These are phyloP conservation scores for Kodamaea fukazawae DNA, from an alignment of 805 yeast genomes.

Conservation along the genomic window DNA sequence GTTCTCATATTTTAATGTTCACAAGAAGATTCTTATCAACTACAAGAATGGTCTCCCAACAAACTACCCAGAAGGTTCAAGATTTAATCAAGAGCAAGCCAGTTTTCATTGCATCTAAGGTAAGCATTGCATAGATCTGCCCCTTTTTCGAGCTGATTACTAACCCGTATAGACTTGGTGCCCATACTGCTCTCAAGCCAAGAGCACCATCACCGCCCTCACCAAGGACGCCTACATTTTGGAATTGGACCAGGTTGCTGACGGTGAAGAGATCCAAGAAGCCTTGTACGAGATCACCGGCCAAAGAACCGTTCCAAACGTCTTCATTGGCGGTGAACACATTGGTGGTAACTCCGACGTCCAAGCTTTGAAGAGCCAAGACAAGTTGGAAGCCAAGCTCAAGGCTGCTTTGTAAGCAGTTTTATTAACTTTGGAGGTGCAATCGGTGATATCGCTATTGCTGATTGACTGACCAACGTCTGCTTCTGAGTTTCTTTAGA, in stretches of 20 bases:
- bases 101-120: conserved; percentile 78
- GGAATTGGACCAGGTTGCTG: conserved; percentile 55
- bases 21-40: conserved; percentile 17
- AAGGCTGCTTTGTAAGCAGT: conserved; percentile 35
- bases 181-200: conserved; percentile 44
- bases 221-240: conserved; percentile 49
- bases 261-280: conserved; percentile 78
- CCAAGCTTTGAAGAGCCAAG: conserved; percentile 64
- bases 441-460: too few relatives aligned
- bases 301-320: conserved; percentile 91
- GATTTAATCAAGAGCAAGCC: conserved; percentile 60
- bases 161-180: conserved; percentile 32
- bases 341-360: conserved; percentile 94
- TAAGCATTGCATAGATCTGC: conserved; percentile 32
- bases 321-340: conserved; percentile 87
- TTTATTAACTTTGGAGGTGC: too few relatives aligned
- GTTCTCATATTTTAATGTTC: background rate
- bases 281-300: conserved; percentile 77
- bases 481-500: too few relatives aligned
- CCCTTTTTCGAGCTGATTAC: conserved; percentile 1
- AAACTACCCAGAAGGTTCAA: conserved; percentile 56
- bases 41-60: conserved; percentile 56
- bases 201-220: conserved; percentile 40
- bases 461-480: too few relatives aligned
- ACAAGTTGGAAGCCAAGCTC: conserved; percentile 49